Conservation (phyloP, 106 monocot species). For the Chionographis japonica region DNA sequence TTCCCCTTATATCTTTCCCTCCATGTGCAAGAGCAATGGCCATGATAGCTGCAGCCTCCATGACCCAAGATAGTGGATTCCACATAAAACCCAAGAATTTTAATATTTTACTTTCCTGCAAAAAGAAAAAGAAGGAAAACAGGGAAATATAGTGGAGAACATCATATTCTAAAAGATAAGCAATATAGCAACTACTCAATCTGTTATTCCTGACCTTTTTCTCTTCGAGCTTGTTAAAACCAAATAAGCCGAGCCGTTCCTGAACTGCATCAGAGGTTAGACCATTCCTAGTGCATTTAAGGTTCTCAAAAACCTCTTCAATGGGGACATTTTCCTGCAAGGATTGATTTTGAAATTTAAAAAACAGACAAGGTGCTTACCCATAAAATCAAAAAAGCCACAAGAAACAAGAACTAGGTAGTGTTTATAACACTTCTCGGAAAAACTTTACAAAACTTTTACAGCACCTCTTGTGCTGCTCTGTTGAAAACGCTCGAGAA, state of each 20-base stretch:
- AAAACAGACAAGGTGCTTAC: neutral
- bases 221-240: constrained; percentile 58
- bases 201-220: constrained; percentile 23
- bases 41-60: constrained; percentile 56
- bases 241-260: constrained; percentile 36
- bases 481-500: no score
- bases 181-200: neutral
- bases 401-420: no score
- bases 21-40: constrained; percentile 56
- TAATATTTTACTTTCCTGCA: constrained; percentile 50
- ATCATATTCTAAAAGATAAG: constrained; percentile 1
- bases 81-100: constrained; percentile 64
- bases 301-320: constrained; percentile 38
- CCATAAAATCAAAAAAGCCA: no score
- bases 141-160: neutral
- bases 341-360: neutral
- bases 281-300: constrained; percentile 40
- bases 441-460: no score
- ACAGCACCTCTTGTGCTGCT: no score
- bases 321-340: constrained; percentile 44
- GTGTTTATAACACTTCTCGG: no score
- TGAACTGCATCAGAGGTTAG: constrained; percentile 42
- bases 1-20: constrained; percentile 30
- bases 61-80: constrained; percentile 62
- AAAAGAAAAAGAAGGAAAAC: neutral